Percentiles rank a stretch among this genome's conserved stretches.
Conservation (phyloP, 225 moss, liverwort and hornwort genomes). For the Asterella californica region DNA sequence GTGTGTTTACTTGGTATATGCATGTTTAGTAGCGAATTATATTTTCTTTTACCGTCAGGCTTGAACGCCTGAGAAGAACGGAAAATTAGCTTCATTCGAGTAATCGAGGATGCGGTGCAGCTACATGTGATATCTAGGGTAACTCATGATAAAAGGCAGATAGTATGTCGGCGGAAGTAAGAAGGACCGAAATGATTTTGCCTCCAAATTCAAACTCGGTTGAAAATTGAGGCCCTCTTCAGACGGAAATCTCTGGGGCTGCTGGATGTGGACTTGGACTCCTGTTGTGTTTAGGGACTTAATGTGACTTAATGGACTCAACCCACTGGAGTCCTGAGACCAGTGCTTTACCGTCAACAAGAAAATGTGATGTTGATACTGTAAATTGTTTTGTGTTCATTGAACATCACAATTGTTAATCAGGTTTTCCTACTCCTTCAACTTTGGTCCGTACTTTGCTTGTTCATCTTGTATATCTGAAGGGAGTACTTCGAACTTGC, state of each 20-base stretch:
- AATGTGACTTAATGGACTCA: not conserved
- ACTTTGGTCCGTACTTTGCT: not conserved
- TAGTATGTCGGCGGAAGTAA: not conserved
- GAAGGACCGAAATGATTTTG: not conserved
- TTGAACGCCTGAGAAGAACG: not conserved
- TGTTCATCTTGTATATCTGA: not conserved
- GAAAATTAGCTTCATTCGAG: not conserved
- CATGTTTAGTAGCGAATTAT: not conserved
- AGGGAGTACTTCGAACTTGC: constrained; percentile 9
- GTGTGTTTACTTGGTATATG: not conserved
- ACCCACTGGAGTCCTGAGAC: not conserved
- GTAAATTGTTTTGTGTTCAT: not conserved
- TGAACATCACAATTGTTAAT: not conserved
- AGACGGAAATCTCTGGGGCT: not conserved
- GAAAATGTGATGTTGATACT: not conserved
- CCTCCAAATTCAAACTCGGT: not conserved
- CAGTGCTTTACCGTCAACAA: not conserved
- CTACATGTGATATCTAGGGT: not conserved
- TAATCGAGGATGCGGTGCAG: not conserved
- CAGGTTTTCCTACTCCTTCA: not conserved
- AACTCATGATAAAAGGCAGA: not conserved
- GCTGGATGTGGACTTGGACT: not conserved
- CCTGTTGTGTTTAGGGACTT: not conserved
- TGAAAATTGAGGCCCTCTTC: not conserved
- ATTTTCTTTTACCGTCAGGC: not conserved